Percentiles rank a stretch among this genome's conserved stretches.
Evolutionary conservation across 352 stramenopile genomes (phyloP).

Genomic region (Phytophthora sojae): DNA sequence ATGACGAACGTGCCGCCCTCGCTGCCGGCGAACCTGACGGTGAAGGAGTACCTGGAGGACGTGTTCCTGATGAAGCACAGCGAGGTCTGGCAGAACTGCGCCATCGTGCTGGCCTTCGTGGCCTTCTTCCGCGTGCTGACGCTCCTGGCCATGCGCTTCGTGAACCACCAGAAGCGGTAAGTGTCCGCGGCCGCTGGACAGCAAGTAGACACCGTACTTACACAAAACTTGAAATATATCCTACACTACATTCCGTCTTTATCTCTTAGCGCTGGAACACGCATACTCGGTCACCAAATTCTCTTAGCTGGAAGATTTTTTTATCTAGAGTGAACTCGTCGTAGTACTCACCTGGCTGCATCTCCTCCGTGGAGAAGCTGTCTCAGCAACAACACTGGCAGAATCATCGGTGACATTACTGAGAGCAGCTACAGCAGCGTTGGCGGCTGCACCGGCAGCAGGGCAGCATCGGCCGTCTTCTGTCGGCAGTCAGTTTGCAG

Average conservation of each 20-base stretch:
- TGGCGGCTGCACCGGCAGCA: no score
- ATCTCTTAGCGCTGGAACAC: not conserved
- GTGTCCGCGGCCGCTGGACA: not conserved
- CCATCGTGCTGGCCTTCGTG: conserved; percentile 17
- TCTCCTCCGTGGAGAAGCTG: no score
- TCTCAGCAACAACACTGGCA: no score
- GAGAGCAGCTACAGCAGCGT: no score
- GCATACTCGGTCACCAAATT: no score
- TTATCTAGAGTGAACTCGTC: no score
- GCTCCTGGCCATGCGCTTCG: conserved; percentile 51
- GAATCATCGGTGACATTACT: no score
- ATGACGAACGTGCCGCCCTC: conserved; percentile 18
- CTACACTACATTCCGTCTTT: not conserved
- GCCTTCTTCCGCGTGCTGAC: conserved; percentile 79
- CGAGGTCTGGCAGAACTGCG: conserved; percentile 29
- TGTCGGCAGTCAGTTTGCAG: not conserved
- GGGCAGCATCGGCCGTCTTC: no score
- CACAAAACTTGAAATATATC: not conserved
- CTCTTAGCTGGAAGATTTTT: no score
- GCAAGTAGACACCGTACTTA: not conserved
- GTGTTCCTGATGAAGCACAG: conserved; percentile 16
- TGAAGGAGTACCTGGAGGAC: conserved; percentile 53
- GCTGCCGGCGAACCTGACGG: conserved; percentile 1
- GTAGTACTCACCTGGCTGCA: no score
- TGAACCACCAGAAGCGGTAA: conserved; percentile 21